Percentiles rank a stretch among this genome's conserved stretches.
Conservation (phyloP, 192 early-diverging fungal genomes). For the Entophlyctis luteolus region DNA sequence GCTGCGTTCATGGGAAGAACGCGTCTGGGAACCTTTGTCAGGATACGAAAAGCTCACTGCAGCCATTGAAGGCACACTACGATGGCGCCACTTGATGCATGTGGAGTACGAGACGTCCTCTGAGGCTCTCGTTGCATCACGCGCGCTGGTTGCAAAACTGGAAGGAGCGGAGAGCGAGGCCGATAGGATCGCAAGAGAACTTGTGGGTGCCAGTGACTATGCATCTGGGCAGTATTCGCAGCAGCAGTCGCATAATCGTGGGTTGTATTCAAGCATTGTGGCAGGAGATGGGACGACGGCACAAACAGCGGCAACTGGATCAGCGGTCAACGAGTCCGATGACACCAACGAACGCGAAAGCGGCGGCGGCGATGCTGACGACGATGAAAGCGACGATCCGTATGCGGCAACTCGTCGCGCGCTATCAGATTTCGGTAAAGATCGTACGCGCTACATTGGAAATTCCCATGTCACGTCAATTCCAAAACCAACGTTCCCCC, state of each 20-base stretch:
- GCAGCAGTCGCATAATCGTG: no score
- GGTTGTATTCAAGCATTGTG: constrained; percentile 5
- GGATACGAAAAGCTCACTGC: constrained; percentile 86
- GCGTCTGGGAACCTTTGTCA: constrained; percentile 77
- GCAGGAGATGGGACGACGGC: background rate
- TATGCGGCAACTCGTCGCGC: constrained; percentile 5
- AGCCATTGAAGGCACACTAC: constrained; percentile 82
- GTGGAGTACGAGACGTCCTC: constrained; percentile 49
- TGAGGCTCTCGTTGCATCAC: constrained; percentile 39
- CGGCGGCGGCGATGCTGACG: constrained; percentile 7
- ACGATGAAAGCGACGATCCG: constrained; percentile 26
- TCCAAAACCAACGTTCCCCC: background rate
- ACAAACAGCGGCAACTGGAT: background rate
- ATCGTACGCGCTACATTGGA: constrained; percentile 31
- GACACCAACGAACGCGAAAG: background rate
- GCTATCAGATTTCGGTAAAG: background rate
- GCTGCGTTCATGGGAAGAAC: constrained; percentile 65
- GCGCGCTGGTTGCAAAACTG: constrained; percentile 32
- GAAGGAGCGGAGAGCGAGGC: constrained; percentile 55
- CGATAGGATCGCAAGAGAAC: constrained; percentile 68
- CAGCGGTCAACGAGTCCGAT: no score
- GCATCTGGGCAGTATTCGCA: no score
- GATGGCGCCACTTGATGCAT: constrained; percentile 81
- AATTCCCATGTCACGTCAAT: background rate
- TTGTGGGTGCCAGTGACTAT: no score